Evolutionary conservation across 2,329 filamentous ascomycete species (phyloP).

Genomic region (Microdochium trichocladiopsis): DNA sequence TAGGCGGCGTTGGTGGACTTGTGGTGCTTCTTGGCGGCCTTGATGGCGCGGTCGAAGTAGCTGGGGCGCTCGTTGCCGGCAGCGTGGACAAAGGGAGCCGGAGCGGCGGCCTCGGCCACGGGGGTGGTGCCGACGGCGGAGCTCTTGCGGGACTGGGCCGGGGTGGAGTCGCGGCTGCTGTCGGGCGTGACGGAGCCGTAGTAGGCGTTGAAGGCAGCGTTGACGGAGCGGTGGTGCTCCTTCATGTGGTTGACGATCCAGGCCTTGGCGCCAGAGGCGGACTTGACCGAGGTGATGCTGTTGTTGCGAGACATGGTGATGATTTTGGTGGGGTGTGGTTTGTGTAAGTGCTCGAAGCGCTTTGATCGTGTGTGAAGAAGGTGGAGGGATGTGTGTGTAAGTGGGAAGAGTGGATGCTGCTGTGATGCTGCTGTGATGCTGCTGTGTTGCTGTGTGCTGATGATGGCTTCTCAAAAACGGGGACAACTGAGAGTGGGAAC

Average conservation of each 20-base stretch:
- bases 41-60: neutral
- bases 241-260: neutral
- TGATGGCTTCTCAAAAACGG: neutral
- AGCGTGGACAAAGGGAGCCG: neutral
- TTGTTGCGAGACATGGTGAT: neutral
- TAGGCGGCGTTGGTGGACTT: neutral
- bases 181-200: neutral
- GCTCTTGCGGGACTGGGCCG: neutral
- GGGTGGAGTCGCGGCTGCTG: neutral
- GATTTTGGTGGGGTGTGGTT: neutral
- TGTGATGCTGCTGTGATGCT: neutral
- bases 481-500: neutral
- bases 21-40: neutral
- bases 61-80: neutral
- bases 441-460: neutral
- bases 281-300: neutral
- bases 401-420: too few species aligned
- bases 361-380: neutral
- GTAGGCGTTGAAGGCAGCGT: neutral
- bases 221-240: slow-evolving; percentile 1
- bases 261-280: neutral
- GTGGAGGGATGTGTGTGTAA: neutral
- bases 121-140: neutral
- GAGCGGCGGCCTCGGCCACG: neutral
- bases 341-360: neutral